Conservation (phyloP, 768 basidiomycete genomes). For the Serpula lacrymans region DNA sequence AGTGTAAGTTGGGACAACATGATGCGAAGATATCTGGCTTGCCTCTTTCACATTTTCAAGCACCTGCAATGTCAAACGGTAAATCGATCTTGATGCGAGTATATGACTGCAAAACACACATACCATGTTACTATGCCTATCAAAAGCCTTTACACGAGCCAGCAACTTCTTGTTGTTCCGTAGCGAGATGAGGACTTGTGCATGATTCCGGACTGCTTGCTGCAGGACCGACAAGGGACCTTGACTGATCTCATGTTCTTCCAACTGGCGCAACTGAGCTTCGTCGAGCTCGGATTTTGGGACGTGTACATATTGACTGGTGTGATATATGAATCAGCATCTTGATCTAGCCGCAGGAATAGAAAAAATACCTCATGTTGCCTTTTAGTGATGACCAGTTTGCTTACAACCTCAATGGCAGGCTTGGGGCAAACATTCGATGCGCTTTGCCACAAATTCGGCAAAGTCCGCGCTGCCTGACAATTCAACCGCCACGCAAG, state of each 20-base stretch:
- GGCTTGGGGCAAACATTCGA: too few species aligned
- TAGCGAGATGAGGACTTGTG: conserved; percentile 95
- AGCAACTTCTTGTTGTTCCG: conserved; percentile 98
- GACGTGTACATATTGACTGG: conserved; percentile 93
- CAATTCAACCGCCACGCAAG: too few species aligned
- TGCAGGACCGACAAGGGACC: conserved; percentile 96
- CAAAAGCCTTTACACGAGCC: conserved; percentile 96
- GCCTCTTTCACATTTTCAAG: conserved; percentile 98
- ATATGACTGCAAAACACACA: conserved; percentile 24
- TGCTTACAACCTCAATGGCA: too few species aligned
- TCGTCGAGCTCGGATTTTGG: conserved; percentile 98
- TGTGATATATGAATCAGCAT: conserved; percentile 6
- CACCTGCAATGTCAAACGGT: conserved; percentile 50
- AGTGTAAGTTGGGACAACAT: conserved; percentile 3
- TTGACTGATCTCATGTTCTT: conserved; percentile 98
- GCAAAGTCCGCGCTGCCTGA: too few species aligned
- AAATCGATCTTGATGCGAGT: conserved; percentile 2
- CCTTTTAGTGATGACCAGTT: neutral
- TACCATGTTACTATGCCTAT: conserved; percentile 98
- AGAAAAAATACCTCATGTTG: conserved; percentile 2
- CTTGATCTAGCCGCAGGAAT: neutral
- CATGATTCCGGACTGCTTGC: conserved; percentile 95
- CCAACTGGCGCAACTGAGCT: conserved; percentile 90
- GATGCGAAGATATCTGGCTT: conserved; percentile 19
- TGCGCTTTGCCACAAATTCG: too few species aligned